Base-by-base conservation (phyloP, 441 rosid species). In the Eutrema salsugineum region DNA sequence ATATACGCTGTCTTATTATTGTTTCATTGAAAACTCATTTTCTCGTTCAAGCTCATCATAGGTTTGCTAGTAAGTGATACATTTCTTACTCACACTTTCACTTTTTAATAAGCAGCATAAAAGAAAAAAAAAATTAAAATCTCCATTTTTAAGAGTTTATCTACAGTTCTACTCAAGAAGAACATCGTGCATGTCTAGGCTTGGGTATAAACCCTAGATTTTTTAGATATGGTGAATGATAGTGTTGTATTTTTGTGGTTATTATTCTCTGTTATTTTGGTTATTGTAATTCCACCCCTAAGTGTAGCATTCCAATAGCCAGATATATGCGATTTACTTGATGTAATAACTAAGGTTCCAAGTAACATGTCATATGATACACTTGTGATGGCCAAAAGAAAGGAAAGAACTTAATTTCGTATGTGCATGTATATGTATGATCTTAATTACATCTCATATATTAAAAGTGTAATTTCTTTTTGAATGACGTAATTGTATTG, bases 151-250 rank as follows among this genome's bases (percentile, higher is more conserved):
- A 24, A 2, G 4, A 2, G 2, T 24, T 24, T 36, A 24, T 43
- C 17, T 55, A 57, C 35, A 43, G 50, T n/a, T 54, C n/a, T 7
- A 19, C n/a, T 48, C 44, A 20, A 39, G 35, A 20, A 39, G 27
- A 33, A 54, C 64, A 65, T 38, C 32, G 72, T 22, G 30, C 48
- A 60, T 60, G 61, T 66, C 36, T 28, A 12, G 30, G 49, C 53
- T 33, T 43, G 32, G 33, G 48, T 56, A 43, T 35, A 66, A 66
- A 74, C 78, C 64, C 73, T 75, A 75, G 71, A 48, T 56, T 76
- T 63, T 30, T 22, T 38, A 19, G n/a, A 60, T 50, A 51, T 43
- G 63, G 20, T 22, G 36, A 60, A 24, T 56, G 56, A 17, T 32
- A 42, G 2, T 59, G 62, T 48, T 39, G 17, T 46, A 17, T 24